phyloP scores from a whole-genome alignment of 2,329 filamentous ascomycete species.

The Cladophialophora exuberans region DNA sequence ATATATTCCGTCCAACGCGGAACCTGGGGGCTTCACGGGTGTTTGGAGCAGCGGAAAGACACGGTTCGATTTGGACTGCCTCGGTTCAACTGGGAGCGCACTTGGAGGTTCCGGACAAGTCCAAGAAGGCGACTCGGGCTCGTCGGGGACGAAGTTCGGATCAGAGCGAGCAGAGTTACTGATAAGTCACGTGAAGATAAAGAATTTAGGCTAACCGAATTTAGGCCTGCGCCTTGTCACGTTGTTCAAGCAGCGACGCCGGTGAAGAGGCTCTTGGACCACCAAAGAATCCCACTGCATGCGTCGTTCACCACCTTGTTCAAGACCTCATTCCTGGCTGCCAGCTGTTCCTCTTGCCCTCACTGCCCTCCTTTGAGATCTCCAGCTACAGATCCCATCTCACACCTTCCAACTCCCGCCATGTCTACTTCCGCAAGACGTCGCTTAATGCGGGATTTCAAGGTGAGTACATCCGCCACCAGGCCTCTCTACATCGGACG shows the following conservation, averaged over 20 bases:
- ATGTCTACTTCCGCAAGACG: conserved; percentile 96
- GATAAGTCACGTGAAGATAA: background rate
- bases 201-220: too few relatives aligned
- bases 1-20: background rate
- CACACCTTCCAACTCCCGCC: conserved; percentile 33
- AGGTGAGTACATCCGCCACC: conserved; percentile 61
- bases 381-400: background rate
- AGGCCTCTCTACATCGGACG: background rate
- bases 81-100: too few relatives aligned
- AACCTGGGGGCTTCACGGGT: too few relatives aligned
- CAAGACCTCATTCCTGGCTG: background rate
- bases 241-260: background rate
- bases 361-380: background rate
- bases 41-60: conserved; percentile 4
- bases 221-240: background rate
- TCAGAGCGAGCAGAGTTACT: background rate
- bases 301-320: too few relatives aligned
- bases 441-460: conserved; percentile 98
- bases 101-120: too few relatives aligned
- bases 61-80: too few relatives aligned
- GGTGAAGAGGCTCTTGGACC: background rate
- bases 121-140: background rate
- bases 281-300: too few relatives aligned
- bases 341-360: background rate
- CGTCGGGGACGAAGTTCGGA: conserved; percentile 5